Evolutionary conservation across 2,329 filamentous ascomycete genomes (phyloP), one percentile per base, ranked within the genome.

Genomic region (Paramyrothecium sp.): DNA sequence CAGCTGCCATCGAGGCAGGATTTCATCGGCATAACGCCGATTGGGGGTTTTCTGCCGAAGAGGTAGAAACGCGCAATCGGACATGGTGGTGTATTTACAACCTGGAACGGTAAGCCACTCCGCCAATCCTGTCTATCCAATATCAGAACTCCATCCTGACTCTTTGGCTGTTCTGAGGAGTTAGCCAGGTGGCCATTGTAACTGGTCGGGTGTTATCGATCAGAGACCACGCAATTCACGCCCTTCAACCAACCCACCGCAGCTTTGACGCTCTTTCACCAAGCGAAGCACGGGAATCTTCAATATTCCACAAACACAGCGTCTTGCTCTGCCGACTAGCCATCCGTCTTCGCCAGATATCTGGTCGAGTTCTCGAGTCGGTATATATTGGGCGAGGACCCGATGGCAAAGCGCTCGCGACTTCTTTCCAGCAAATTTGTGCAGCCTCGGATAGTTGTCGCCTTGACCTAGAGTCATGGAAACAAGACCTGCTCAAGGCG

Each of bases 41-140:
- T 20, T 60, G 61, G 57, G 61, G 61, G 8, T 62, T 67, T 11
- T 57, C 54, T 11, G 26, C 55, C 1, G 65, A 67, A 7, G 65
- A 67, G 11, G 38, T 60, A 4, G 65, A 67, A 34, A 54, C 59
- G 7, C 62, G 65, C 2, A 64, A 61, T 16, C 57, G 64, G 3
- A 64, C 63, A 0, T 67, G 63, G 65, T 67, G 65, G 64, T 65
- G 60, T 26, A 51, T 62, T 3, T 66, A 67, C 26, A 60, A 55
- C 19, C 21, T 67, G 7, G 64, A 67, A 50, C 41, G 41, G 41
- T 46, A 17, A 46, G 41, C 16, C 16, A n/a, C 7, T 4, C 13
- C 13, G 4, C 13, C 41, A 16, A n/a, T 17, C 41, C 41, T n/a
- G 4, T 16, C 13, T 46, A 7, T 5, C 4, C 19, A n/a, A n/a